These are phyloP conservation scores for Chrysanthemum makinoi DNA, from an alignment of 129 eudicot species.

Conservation along the genomic window DNA sequence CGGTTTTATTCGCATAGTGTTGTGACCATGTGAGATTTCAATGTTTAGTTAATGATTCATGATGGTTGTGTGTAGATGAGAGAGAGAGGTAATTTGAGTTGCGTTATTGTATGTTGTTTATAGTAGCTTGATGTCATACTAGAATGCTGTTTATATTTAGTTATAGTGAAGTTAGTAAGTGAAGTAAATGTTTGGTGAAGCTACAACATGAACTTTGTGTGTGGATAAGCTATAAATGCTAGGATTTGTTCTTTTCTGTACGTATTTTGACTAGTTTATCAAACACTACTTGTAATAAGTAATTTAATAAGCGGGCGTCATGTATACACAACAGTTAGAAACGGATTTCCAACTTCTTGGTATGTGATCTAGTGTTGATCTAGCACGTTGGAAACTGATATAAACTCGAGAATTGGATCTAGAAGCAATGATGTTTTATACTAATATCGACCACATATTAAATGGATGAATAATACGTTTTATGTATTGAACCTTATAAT, in stretches of 20 bases:
- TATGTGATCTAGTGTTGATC: slow-evolving; percentile 12
- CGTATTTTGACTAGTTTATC: neutral
- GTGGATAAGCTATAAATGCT: neutral
- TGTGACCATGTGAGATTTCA: neutral
- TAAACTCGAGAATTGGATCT: neutral
- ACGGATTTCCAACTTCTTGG: neutral
- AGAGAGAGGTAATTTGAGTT: neutral
- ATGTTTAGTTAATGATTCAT: slow-evolving; percentile 8
- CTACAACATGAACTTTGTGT: neutral
- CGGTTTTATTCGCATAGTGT: too few species aligned
- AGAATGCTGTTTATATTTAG: neutral
- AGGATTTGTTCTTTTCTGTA: neutral
- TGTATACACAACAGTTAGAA: neutral
- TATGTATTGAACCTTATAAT: neutral
- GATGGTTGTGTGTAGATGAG: neutral
- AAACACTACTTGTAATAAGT: slow-evolving; percentile 7
- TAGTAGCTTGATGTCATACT: neutral
- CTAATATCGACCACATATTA: neutral
- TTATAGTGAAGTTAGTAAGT: neutral
- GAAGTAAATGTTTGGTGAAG: neutral
- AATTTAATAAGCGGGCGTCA: neutral
- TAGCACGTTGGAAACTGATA: neutral
- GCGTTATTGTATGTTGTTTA: neutral
- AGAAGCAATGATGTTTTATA: neutral
- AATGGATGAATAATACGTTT: neutral